Evolutionary conservation across 306 rosid genomes (phyloP), one percentile per base, ranked within the genome.

Genomic region (Corylus heterophylla): DNA sequence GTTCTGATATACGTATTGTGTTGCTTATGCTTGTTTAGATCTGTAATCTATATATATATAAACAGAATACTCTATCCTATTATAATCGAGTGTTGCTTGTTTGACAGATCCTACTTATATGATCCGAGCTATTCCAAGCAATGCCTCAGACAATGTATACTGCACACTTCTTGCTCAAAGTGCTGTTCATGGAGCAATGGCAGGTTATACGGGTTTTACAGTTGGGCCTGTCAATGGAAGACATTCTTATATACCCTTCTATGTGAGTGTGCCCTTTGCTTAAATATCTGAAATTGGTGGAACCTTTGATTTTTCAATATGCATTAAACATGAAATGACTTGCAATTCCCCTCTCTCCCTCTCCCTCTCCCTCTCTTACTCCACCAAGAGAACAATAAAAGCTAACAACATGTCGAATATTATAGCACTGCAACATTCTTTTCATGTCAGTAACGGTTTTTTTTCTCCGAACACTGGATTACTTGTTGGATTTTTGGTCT

Each of bases 161-260:
- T 88, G 93, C 87, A 94, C 97, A 18, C 92, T 94, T 61, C 97
- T 92, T 58, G 97, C 98, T 82, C 98, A 91, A 85, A 95, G 98
- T 85, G 94, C 96, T 48, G 87, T 91, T 68, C 99, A 95, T 86
- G 99, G 98, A 75, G 98, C 97, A 76, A 93, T 95, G 99, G 98
- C 99, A 50, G 99, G 98, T 18, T 95, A 95, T 67, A 89, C 98
- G 8, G 98, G 99, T 74, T 88, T 85, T 66, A 88, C 97, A 1
- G 87, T 84, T 47, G 97, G 97, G 49, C 94, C 88, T 67, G 98
- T 95, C 66, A 90, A 93, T 62, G 99, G 98, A 89, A 91, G 98
- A 90, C 89, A 95, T 50, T 83, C 97, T 58, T 93, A 88, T 67
- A 91, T 93, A 87, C 99, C 98, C 49, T 93, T 93, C 79, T 77